Percentiles rank a stretch among this genome's conserved stretches.
Conservation (phyloP, 768 basidiomycete genomes). For the Suillus subaureus region DNA sequence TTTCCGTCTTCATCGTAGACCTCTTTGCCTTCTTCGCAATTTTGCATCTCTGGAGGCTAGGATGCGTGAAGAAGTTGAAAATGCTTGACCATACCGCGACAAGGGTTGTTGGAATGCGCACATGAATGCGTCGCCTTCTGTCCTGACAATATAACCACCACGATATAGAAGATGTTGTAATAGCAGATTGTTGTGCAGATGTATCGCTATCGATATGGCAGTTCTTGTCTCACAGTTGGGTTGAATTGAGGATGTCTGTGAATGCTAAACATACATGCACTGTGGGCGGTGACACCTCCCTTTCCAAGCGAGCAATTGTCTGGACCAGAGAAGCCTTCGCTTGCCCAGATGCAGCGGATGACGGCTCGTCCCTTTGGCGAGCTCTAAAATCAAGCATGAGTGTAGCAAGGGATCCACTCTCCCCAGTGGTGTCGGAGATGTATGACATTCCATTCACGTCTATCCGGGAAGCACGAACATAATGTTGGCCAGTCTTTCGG, state of each 20-base stretch:
- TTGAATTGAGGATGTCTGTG: constrained; percentile 97
- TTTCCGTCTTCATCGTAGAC: constrained; percentile 65
- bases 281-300: constrained; percentile 80
- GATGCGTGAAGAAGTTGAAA: constrained; percentile 73
- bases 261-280: constrained; percentile 93
- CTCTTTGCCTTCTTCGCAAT: constrained; percentile 88
- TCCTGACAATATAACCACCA: constrained; percentile 98
- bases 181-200: constrained; percentile 77
- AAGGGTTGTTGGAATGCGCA: constrained; percentile 89
- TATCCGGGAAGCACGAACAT: constrained; percentile 87
- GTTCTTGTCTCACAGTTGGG: constrained; percentile 68
- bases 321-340: constrained; percentile 56
- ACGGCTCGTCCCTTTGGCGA: constrained; percentile 68
- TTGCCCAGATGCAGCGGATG: constrained; percentile 96
- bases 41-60: constrained; percentile 94
- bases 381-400: constrained; percentile 84
- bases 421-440: constrained; percentile 89
- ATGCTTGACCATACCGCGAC: constrained; percentile 92
- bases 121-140: constrained; percentile 99
- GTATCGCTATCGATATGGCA: constrained; percentile 93
- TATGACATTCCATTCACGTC: constrained; percentile 91
- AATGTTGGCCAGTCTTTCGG: constrained; percentile 86
- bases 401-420: constrained; percentile 69
- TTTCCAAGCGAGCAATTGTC: constrained; percentile 62
- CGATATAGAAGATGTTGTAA: constrained; percentile 70